phyloP scores from a whole-genome alignment of 805 yeast genomes.

The Naumovozyma baii region DNA sequence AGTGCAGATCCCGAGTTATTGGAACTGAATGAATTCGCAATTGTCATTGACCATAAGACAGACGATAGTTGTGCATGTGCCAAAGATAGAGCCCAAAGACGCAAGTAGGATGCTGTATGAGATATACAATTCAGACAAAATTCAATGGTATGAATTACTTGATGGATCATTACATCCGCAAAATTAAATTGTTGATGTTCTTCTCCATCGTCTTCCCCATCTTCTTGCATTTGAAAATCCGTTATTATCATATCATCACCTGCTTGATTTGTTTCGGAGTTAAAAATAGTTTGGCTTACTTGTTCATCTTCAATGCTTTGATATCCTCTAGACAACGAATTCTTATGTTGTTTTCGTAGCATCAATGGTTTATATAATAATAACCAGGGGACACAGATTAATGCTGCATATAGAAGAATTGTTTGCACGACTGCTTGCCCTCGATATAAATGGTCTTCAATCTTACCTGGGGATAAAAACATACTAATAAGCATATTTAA shows the following conservation, averaged over 20 bases:
- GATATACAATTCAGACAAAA: conserved; percentile 94
- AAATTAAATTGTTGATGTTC: conserved; percentile 52
- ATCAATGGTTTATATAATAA: conserved; percentile 74
- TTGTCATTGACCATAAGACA: conserved; percentile 96
- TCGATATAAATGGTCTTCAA: conserved; percentile 68
- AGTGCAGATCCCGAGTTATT: conserved; percentile 38
- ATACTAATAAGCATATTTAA: conserved; percentile 90
- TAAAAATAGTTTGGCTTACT: conserved; percentile 24
- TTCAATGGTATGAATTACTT: conserved; percentile 94
- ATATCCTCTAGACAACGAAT: conserved; percentile 29
- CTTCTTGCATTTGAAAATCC: conserved; percentile 29
- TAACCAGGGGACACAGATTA: conserved; percentile 88
- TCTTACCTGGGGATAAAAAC: conserved; percentile 87
- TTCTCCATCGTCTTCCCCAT: conserved; percentile 30
- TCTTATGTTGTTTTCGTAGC: conserved; percentile 47
- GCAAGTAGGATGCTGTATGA: conserved; percentile 94
- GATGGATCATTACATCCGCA: conserved; percentile 94
- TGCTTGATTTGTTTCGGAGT: conserved; percentile 30
- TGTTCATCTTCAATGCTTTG: conserved; percentile 32
- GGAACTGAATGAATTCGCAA: conserved; percentile 61
- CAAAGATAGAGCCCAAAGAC: conserved; percentile 93
- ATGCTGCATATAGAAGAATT: conserved; percentile 61
- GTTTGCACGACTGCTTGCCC: conserved; percentile 77
- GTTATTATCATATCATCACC: conserved; percentile 39
- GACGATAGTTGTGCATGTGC: conserved; percentile 94